Percentiles rank a stretch among this genome's conserved stretches.
Evolutionary conservation across 345 rosid genomes (phyloP).

Genomic region (Lepidium aucheri): DNA sequence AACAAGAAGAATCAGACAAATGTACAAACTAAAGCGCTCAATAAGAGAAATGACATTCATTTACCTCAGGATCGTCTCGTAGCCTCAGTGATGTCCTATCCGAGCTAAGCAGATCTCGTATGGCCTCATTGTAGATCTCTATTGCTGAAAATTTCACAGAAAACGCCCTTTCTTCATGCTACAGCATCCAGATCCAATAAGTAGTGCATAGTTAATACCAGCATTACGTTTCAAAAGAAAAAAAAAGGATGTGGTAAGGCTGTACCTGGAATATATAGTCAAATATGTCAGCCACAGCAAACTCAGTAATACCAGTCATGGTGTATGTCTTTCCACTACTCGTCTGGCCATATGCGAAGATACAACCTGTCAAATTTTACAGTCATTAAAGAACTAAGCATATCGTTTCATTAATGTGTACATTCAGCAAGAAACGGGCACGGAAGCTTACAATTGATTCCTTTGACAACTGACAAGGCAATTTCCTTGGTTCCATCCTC

Average conservation of each 20-base stretch:
- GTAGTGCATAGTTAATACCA: background rate
- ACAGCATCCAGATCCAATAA: slow-evolving; percentile 15
- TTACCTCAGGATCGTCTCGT: slow-evolving; percentile 89
- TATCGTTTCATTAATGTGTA: background rate
- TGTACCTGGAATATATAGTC: slow-evolving; percentile 66
- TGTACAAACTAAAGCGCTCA: background rate
- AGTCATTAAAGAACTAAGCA: background rate
- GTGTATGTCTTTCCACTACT: slow-evolving; percentile 99
- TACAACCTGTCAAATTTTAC: slow-evolving; percentile 51
- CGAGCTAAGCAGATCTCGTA: slow-evolving; percentile 70
- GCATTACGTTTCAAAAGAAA: background rate
- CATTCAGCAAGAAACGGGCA: background rate
- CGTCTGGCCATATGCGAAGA: slow-evolving; percentile 98
- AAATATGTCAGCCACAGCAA: slow-evolving; percentile 80
- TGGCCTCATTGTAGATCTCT: slow-evolving; percentile 95
- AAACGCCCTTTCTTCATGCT: slow-evolving; percentile 96
- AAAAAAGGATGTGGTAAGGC: background rate
- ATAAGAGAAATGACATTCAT: background rate
- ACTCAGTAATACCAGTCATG: slow-evolving; percentile 83
- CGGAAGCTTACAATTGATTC: slow-evolving; percentile 71
- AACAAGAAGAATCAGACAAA: background rate
- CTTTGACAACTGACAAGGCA: slow-evolving; percentile 80
- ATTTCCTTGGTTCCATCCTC: slow-evolving; percentile 74
- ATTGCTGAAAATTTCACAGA: slow-evolving; percentile 80
- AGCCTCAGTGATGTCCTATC: slow-evolving; percentile 67